Evolutionary conservation across 2,329 filamentous ascomycete genomes (phyloP), one percentile per base, ranked within the genome.

Genomic region (Scedosporium aurantiacum): DNA sequence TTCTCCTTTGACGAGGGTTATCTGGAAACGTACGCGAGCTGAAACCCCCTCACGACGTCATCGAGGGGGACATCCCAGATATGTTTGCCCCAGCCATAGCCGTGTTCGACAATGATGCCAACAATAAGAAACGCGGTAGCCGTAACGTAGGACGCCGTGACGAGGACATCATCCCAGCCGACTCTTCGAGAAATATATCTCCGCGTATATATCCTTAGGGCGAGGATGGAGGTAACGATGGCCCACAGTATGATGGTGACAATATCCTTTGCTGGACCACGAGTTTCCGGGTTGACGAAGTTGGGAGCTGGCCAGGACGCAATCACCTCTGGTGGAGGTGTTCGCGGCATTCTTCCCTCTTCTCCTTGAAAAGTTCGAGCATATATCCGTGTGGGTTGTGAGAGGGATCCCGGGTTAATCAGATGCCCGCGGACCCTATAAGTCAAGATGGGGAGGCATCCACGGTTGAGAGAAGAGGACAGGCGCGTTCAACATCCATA

Each of bases 141-240:
- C 10, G 73, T 72, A 27, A 75, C 71, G 60, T 70, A 75, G 63
- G 74, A 72, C n/a, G 71, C 41, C 14, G 70, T 61, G 47, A 75
- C 73, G 14, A 76, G 67, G 12, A 70, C 63, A 61, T 76, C 74
- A 45, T 76, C 74, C 8, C 70, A 65, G 16, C 72, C 71, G 55
- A 74, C 70, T 5, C 70, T 70, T n/a, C 67, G 67, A 0, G 73
- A 72, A 5, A 75, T 68, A 43, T 63, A 63, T 59, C 67, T 67
- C 12, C 74, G 70, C 10, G 73, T 69, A 60, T 74, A 75, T 23
- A 75, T 56, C 25, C 74, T 71, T 47, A 75, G 67, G 18, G 63
- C 66, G 5, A 76, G 61, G 56, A 73, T 62, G 5, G 68, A 21
- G 0, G 72, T 72, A 32, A 70, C 70, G 28, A 73, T 52, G 8